These are phyloP conservation scores for Citeromyces hawaiiensis DNA, from an alignment of 1,139 yeast genomes.

Conservation along the genomic window DNA sequence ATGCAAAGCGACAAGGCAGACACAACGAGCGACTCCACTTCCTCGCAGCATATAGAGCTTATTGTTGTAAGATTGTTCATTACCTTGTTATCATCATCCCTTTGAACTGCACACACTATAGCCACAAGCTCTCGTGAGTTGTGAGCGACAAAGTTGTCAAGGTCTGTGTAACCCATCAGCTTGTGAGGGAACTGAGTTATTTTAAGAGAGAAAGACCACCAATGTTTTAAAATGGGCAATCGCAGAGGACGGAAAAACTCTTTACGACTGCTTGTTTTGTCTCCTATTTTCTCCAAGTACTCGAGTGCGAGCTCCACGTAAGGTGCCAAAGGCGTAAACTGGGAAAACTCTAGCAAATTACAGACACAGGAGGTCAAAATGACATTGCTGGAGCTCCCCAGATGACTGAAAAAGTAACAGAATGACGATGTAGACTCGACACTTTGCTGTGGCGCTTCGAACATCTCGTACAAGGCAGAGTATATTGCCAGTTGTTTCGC, in stretches of 20 bases:
- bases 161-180: conserved; percentile 21
- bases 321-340: conserved; percentile 18
- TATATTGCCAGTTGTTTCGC: conserved; percentile 19
- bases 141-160: conserved; percentile 16
- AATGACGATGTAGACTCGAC: conserved; percentile 28
- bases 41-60: conserved; percentile 5
- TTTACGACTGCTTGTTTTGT: conserved; percentile 5
- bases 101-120: conserved; percentile 9
- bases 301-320: conserved; percentile 19
- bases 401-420: conserved; percentile 19
- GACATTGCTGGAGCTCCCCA: conserved; percentile 19
- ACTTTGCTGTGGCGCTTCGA: conserved; percentile 21
- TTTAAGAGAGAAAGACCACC: conserved; percentile 23
- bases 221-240: conserved; percentile 23
- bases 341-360: conserved; percentile 27
- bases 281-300: conserved; percentile 11
- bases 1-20: conserved; percentile 19
- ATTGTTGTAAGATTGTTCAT: conserved; percentile 6
- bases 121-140: conserved; percentile 24
- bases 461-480: conserved; percentile 17
- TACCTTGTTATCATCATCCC: conserved; percentile 5
- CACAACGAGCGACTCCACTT: conserved; percentile 6
- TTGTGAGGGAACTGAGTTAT: conserved; percentile 25
- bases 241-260: conserved; percentile 18
- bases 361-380: conserved; percentile 22